These are phyloP conservation scores for Bombardia bombarda DNA, from an alignment of 495 filamentous ascomycete genomes.

Conservation along the genomic window DNA sequence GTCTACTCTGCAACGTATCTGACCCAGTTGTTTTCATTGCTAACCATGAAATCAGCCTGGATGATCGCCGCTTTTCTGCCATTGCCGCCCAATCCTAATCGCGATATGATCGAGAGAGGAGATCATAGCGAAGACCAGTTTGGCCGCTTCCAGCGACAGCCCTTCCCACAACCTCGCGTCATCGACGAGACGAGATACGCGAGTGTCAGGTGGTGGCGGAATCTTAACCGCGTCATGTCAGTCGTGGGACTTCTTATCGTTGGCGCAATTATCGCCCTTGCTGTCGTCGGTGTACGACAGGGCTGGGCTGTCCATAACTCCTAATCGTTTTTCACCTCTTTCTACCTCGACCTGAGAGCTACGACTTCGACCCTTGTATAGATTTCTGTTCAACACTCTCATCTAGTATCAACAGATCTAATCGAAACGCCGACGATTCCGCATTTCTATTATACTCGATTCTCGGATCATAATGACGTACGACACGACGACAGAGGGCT, in stretches of 20 bases:
- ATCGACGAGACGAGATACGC: slow-evolving; percentile 59
- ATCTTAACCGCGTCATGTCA: slow-evolving; percentile 81
- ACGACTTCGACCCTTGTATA: background rate
- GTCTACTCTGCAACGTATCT: slow-evolving; percentile 18
- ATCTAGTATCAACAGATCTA: too few relatives aligned
- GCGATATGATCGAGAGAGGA: slow-evolving; percentile 34
- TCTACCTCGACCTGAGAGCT: background rate
- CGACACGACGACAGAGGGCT: slow-evolving; percentile 12
- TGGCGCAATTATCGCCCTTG: slow-evolving; percentile 59
- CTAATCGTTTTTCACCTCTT: background rate
- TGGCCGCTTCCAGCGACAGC: slow-evolving; percentile 32
- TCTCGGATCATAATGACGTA: slow-evolving; percentile 11
- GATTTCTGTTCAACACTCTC: background rate
- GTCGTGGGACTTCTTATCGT: slow-evolving; percentile 71
- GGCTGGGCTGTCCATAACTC: slow-evolving; percentile 20
- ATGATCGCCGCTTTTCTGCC: slow-evolving; percentile 78
- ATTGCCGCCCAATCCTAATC: slow-evolving; percentile 50
- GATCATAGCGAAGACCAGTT: slow-evolving; percentile 16
- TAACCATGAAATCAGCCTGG: too few relatives aligned
- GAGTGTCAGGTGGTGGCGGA: slow-evolving; percentile 90
- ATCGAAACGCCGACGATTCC: too few relatives aligned
- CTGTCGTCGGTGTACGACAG: slow-evolving; percentile 45
- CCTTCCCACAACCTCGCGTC: slow-evolving; percentile 26
- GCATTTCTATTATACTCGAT: background rate
- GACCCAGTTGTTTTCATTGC: too few relatives aligned